phyloP scores from a whole-genome alignment of 2,329 filamentous ascomycete genomes.

The Colletotrichum liriopes region DNA sequence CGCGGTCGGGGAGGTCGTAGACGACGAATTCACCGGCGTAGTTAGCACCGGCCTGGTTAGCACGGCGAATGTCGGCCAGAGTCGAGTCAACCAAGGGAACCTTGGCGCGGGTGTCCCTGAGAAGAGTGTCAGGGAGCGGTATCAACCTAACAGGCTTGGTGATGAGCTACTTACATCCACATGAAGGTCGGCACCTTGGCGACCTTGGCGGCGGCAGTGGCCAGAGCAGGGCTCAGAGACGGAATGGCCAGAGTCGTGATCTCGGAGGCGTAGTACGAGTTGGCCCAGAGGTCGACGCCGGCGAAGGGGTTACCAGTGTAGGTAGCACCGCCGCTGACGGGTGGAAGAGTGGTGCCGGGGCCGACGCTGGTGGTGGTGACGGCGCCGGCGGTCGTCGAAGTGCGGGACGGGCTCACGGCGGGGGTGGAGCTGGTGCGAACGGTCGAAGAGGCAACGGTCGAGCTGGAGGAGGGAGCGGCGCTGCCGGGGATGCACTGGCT shows the following conservation, averaged over 20 bases:
- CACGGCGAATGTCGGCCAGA: conserved; percentile 60
- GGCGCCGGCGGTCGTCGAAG: conserved; percentile 50
- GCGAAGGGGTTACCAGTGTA: conserved; percentile 70
- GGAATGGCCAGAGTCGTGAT: conserved; percentile 72
- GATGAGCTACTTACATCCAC: conserved; percentile 61
- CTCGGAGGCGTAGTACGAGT: conserved; percentile 70
- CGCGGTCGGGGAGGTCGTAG: conserved; percentile 72
- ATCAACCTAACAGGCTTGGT: conserved; percentile 26
- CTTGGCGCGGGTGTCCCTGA: conserved; percentile 65
- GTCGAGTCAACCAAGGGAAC: conserved; percentile 63
- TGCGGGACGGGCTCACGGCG: conserved; percentile 54
- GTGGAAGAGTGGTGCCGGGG: conserved; percentile 47
- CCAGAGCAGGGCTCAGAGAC: conserved; percentile 69
- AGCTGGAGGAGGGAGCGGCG: conserved; percentile 43
- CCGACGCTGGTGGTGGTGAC: conserved; percentile 46
- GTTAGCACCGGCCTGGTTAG: conserved; percentile 54
- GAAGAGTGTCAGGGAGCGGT: conserved; percentile 34
- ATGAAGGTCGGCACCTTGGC: conserved; percentile 68
- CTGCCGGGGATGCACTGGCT: conserved; percentile 54
- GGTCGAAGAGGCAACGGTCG: conserved; percentile 30
- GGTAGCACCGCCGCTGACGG: conserved; percentile 54
- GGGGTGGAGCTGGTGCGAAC: conserved; percentile 44
- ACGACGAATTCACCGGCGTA: conserved; percentile 68
- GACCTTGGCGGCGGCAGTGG: conserved; percentile 66
- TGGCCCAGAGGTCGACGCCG: conserved; percentile 67